A percentile compares a stretch with the other conserved stretches of the same genome.
Conservation (phyloP, 495 filamentous ascomycete species). For the Aspergillus taichungensis region DNA sequence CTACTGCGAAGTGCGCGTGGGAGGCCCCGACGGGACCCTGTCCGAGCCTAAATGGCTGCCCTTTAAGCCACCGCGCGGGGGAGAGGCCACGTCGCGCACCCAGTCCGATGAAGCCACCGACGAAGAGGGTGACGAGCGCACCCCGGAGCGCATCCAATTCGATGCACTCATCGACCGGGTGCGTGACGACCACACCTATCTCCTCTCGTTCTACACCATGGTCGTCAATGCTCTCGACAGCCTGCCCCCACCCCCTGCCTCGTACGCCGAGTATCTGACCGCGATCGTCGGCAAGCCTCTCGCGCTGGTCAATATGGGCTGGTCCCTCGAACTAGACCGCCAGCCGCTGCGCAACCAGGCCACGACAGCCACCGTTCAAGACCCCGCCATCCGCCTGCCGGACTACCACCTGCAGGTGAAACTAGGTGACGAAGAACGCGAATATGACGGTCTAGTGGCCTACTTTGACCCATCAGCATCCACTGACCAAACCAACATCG, state of each 20-base stretch:
- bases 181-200: constrained; percentile 14
- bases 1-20: constrained; percentile 39
- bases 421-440: constrained; percentile 29
- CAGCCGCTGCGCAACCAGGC: constrained; percentile 14
- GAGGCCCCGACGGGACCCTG: constrained; percentile 15
- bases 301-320: constrained; percentile 38
- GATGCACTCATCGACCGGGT: constrained; percentile 25
- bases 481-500: neutral
- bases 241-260: constrained; percentile 19
- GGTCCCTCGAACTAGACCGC: constrained; percentile 35
- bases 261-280: constrained; percentile 28
- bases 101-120: no score
- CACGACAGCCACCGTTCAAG: neutral
- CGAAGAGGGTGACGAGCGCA: no score
- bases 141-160: constrained; percentile 17
- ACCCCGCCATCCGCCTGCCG: constrained; percentile 1
- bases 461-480: constrained; percentile 22
- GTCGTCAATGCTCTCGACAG: constrained; percentile 15
- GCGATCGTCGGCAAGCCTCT: constrained; percentile 38
- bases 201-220: constrained; percentile 30
- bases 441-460: constrained; percentile 34
- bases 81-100: no score
- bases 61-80: neutral
- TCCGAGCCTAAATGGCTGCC: constrained; percentile 4
- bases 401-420: constrained; percentile 31